Conservation (phyloP, 257 asterid species). For the Nicotiana obtusifolia region DNA sequence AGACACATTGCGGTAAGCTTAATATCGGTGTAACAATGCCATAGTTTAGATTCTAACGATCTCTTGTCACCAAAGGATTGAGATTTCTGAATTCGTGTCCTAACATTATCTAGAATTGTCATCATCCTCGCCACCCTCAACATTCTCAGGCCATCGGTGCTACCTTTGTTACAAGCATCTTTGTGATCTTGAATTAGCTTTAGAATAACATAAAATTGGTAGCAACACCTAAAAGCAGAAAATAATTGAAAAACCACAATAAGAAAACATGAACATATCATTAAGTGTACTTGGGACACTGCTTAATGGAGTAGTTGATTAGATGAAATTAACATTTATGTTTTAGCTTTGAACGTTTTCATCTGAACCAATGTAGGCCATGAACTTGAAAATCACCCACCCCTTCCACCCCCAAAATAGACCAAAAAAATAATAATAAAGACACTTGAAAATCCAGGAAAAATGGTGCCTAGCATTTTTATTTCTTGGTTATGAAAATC, state of each 20-base stretch:
- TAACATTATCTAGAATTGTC: conserved; percentile 62
- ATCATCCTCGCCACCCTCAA: conserved; percentile 86
- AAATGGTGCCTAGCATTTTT: not conserved
- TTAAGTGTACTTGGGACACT: not conserved
- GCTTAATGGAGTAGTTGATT: not conserved
- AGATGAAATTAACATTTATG: not conserved
- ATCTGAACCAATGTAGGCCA: not conserved
- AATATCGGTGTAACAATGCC: conserved; percentile 38
- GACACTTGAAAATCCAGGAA: no score
- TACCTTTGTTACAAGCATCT: conserved; percentile 48
- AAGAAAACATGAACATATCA: not conserved
- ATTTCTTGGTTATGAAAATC: not conserved
- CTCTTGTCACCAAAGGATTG: conserved; percentile 53
- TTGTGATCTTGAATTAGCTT: conserved; percentile 74
- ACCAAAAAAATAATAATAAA: not conserved
- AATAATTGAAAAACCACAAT: not conserved
- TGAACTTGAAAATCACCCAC: not conserved
- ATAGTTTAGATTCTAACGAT: conserved; percentile 12
- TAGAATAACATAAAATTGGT: conserved; percentile 54
- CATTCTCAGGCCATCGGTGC: conserved; percentile 58
- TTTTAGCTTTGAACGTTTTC: not conserved
- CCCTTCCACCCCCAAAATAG: not conserved
- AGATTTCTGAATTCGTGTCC: conserved; percentile 52
- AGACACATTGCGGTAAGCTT: conserved; percentile 12
- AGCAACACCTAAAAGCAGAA: conserved; percentile 49